Evolutionary conservation across 1,284 basidiomycete genomes (phyloP), one percentile per base, ranked within the genome.

Genomic region (Malassezia restricta): DNA sequence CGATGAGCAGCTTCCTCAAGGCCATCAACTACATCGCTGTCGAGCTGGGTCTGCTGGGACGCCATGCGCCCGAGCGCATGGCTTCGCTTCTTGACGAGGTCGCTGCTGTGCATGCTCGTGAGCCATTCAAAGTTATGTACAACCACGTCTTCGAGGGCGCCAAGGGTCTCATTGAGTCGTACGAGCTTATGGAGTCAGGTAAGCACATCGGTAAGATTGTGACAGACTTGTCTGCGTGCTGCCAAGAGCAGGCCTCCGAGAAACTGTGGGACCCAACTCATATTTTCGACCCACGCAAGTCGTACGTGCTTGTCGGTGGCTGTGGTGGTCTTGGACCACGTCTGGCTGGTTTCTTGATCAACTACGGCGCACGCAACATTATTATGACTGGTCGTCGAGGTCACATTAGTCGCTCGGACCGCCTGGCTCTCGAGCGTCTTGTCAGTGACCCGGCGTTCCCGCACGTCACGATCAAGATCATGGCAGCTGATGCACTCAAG

Each of bases 281-380:
- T 43, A 12, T 50, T 20, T 58, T 47, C 43, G 56, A 58, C 41
- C 56, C 56, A 7, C 41, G 43, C 43, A 56, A 54, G 48, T 14
- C 47, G 29, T 58, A 51, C 31, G 54, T 58, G 29, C 56, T 58
- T 14, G 30, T 58, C 29, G 56, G 56, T 52, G 56, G 56, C 42
- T 58, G 56, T 40, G 56, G 56, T 56, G 56, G 56, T 51, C 56
- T 58, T 17, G 56, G 56, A 14, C 52, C 56, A 8, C 52, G 56
- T 41, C 51, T 58, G 7, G 48, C 39, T 46, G 43, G 46, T 30
- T 49, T 51, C 47, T 32, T 58, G 6, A 55, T 55, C 33, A 44
- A 55, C 42, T 42, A 43, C 6, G 56, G 56, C 20, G 56, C 56
- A 30, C 56, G 56, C 40, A 54, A 58, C 53, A 56, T 58, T 48